phyloP scores from a whole-genome alignment of 164 flowering plant genomes.

The Aristolochia fimbriata region DNA sequence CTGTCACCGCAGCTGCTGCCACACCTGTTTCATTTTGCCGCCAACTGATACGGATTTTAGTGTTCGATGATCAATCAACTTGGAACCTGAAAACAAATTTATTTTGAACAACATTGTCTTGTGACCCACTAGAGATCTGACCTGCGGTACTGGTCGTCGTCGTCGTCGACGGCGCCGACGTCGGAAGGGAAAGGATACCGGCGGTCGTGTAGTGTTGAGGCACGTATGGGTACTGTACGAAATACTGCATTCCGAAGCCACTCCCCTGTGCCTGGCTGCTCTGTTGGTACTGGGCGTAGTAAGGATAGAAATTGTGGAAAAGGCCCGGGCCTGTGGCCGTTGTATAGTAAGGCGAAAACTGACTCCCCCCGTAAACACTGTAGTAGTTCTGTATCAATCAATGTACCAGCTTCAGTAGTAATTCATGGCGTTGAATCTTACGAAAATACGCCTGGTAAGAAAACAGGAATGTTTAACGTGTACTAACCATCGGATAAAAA shows the following conservation, averaged over 20 bases:
- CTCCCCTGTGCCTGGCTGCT: constrained; percentile 27
- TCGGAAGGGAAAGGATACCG: constrained; percentile 46
- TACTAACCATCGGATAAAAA: constrained; percentile 54
- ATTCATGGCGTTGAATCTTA: neutral
- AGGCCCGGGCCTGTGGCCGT: constrained; percentile 27
- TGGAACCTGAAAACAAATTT: neutral
- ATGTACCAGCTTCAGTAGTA: constrained; percentile 4
- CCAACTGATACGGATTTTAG: neutral
- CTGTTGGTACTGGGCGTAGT: constrained; percentile 43
- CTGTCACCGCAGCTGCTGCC: constrained; percentile 16
- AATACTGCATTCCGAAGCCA: constrained; percentile 39
- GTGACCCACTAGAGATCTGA: constrained; percentile 2
- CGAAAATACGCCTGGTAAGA: neutral
- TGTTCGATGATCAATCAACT: too few species aligned
- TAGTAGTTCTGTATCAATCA: constrained; percentile 41
- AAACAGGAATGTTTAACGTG: neutral
- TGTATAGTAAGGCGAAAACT: constrained; percentile 38
- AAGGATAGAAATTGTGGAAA: constrained; percentile 38
- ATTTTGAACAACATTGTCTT: neutral
- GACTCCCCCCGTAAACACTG: constrained; percentile 47
- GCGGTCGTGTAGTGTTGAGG: constrained; percentile 31
- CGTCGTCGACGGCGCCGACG: constrained; percentile 13
- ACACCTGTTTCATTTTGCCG: constrained; percentile 19
- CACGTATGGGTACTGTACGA: constrained; percentile 41
- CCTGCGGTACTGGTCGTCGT: constrained; percentile 17